These are phyloP conservation scores for Ophiobolus disseminans DNA, from an alignment of 2,329 filamentous ascomycete species.

Conservation along the genomic window DNA sequence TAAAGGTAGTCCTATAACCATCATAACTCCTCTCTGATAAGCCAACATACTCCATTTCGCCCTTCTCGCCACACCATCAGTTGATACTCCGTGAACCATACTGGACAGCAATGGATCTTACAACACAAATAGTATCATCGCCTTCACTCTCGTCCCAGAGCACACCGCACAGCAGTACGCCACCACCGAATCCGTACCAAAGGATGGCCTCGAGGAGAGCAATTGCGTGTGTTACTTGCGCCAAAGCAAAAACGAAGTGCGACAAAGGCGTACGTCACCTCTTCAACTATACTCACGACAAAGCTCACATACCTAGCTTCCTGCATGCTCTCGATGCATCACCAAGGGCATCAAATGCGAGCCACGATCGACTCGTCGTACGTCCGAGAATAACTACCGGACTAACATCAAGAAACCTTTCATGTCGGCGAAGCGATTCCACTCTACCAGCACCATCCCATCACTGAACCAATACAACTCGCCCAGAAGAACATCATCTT, in stretches of 20 bases:
- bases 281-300: not conserved
- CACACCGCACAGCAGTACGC: slow-evolving; percentile 14
- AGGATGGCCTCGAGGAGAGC: slow-evolving; percentile 43
- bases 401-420: slow-evolving; percentile 35
- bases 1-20: no score
- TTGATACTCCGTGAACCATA: no score
- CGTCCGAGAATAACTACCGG: slow-evolving; percentile 43
- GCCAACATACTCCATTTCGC: no score
- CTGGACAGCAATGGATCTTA: slow-evolving; percentile 31
- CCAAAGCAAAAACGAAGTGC: slow-evolving; percentile 49
- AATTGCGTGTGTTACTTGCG: slow-evolving; percentile 50
- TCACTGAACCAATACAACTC: slow-evolving; percentile 24
- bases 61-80: not conserved
- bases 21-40: no score
- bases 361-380: slow-evolving; percentile 47
- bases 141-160: slow-evolving; percentile 18
- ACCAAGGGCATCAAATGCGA: slow-evolving; percentile 46
- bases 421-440: slow-evolving; percentile 33
- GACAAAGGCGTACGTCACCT: slow-evolving; percentile 41
- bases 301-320: slow-evolving; percentile 26
- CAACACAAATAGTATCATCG: slow-evolving; percentile 17
- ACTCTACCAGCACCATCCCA: slow-evolving; percentile 29
- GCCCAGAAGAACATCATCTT: slow-evolving; percentile 31
- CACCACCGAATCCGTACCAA: slow-evolving; percentile 36
- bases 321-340: slow-evolving; percentile 46